Evolutionary conservation across 1,139 yeast species (phyloP).

Genomic region (Zygoascus sp.): DNA sequence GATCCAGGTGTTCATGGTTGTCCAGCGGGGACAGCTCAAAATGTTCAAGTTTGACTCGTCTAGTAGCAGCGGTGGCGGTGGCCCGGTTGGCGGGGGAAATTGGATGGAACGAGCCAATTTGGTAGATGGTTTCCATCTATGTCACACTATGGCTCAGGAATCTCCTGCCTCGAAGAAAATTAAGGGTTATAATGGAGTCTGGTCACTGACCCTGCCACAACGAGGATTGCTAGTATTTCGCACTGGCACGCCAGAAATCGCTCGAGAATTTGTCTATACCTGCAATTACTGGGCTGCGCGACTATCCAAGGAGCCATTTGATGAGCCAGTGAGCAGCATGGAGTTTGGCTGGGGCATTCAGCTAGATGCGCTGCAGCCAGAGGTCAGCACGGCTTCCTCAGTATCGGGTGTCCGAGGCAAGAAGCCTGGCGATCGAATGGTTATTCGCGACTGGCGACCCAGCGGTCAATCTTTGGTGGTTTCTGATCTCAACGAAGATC

Average conservation of each 20-base stretch:
- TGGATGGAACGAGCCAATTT: constrained; percentile 45
- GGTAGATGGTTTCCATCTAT: constrained; percentile 30
- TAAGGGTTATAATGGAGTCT: constrained; percentile 30
- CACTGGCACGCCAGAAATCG: constrained; percentile 62
- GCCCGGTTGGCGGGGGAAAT: constrained; percentile 53
- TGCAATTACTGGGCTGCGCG: constrained; percentile 89
- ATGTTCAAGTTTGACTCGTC: constrained; percentile 30
- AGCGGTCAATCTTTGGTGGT: constrained; percentile 32
- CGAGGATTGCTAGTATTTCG: constrained; percentile 33
- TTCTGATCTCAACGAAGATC: constrained; percentile 31
- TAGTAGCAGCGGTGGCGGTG: constrained; percentile 10
- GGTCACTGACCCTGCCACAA: constrained; percentile 38
- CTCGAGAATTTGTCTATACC: constrained; percentile 64
- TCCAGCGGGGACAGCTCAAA: constrained; percentile 36
- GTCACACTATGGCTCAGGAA: constrained; percentile 33
- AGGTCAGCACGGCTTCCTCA: constrained; percentile 2
- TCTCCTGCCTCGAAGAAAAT: constrained; percentile 29
- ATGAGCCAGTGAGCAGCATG: constrained; percentile 59
- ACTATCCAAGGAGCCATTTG: constrained; percentile 67
- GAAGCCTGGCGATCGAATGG: constrained; percentile 28
- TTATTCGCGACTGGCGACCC: constrained; percentile 33
- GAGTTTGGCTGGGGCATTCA: constrained; percentile 70
- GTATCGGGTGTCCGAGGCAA: constrained; percentile 4
- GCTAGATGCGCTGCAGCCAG: constrained; percentile 11
- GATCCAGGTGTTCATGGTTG: constrained; percentile 34